These are phyloP conservation scores for Arthrinium puccinioides DNA, from an alignment of 2,329 filamentous ascomycete genomes.

Conservation along the genomic window DNA sequence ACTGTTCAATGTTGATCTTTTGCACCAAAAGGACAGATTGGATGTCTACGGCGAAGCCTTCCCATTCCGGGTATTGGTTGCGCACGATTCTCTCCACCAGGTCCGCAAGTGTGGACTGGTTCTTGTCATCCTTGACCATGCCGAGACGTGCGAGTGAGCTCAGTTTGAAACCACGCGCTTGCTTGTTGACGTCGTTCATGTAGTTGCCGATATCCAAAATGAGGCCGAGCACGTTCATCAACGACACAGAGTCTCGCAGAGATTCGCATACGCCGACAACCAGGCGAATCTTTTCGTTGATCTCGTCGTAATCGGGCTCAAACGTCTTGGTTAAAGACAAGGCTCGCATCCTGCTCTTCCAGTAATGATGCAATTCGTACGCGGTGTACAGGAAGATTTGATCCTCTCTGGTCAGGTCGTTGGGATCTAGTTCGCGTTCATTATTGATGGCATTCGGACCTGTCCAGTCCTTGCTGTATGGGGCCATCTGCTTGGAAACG, in stretches of 20 bases:
- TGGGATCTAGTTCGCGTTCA: constrained; percentile 75
- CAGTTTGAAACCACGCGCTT: constrained; percentile 95
- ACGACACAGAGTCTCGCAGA: constrained; percentile 78
- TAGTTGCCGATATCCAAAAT: constrained; percentile 99
- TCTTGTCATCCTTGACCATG: constrained; percentile 99
- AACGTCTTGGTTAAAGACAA: constrained; percentile 76
- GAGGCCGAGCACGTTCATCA: constrained; percentile 93
- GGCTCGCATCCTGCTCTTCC: constrained; percentile 95
- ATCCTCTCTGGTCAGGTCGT: constrained; percentile 86
- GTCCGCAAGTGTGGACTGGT: constrained; percentile 92
- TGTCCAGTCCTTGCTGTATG: constrained; percentile 95
- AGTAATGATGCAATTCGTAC: constrained; percentile 94
- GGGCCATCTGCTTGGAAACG: constrained; percentile 81
- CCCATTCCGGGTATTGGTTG: constrained; percentile 94
- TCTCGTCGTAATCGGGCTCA: constrained; percentile 86
- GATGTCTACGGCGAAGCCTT: constrained; percentile 81
- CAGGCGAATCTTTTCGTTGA: constrained; percentile 75
- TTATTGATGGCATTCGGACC: constrained; percentile 74
- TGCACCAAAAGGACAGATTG: constrained; percentile 67
- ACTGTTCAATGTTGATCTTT: constrained; percentile 91
- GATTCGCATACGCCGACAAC: constrained; percentile 86
- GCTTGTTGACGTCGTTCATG: constrained; percentile 99
- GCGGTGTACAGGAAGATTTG: constrained; percentile 92
- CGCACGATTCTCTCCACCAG: constrained; percentile 94
- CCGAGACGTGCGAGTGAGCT: constrained; percentile 85